Conservation (phyloP, 495 filamentous ascomycete species). For the Xylaria nigripes region DNA sequence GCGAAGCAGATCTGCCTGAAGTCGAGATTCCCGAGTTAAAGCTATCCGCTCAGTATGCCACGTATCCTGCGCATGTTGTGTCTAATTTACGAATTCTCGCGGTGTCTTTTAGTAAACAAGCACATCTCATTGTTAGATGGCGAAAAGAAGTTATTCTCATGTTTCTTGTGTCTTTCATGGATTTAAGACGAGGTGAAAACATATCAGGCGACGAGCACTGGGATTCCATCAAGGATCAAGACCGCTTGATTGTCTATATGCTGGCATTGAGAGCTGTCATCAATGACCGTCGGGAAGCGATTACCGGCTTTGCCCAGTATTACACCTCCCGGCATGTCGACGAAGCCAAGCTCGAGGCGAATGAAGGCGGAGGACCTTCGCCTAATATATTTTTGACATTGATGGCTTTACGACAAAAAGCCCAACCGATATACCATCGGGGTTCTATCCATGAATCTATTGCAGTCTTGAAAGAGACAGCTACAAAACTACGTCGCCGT, state of each 20-base stretch:
- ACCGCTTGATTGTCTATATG: conserved; percentile 74
- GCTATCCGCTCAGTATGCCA: conserved; percentile 17
- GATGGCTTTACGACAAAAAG: conserved; percentile 43
- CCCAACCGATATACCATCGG: conserved; percentile 45
- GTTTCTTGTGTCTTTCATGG: conserved; percentile 66
- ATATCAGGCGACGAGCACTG: conserved; percentile 84
- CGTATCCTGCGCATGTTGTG: conserved; percentile 9
- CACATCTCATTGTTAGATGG: conserved; percentile 61
- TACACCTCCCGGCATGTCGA: conserved; percentile 72
- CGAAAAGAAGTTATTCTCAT: conserved; percentile 60
- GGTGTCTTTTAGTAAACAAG: conserved; percentile 58
- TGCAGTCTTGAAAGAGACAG: conserved; percentile 56
- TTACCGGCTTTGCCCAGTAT: conserved; percentile 68
- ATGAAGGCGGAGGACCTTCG: conserved; percentile 57
- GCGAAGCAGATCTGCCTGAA: conserved; percentile 44
- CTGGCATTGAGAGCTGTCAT: conserved; percentile 64
- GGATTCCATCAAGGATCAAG: conserved; percentile 75
- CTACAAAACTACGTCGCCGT: conserved; percentile 46
- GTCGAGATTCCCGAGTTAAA: conserved; percentile 52
- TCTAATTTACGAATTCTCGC: conserved; percentile 32
- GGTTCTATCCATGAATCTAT: conserved; percentile 62
- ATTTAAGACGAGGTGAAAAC: conserved; percentile 65
- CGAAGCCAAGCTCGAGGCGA: conserved; percentile 48
- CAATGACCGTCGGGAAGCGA: conserved; percentile 65
- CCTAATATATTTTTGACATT: conserved; percentile 59